These are phyloP conservation scores for Paxillus involutus DNA, from an alignment of 768 basidiomycete species.

Conservation along the genomic window DNA sequence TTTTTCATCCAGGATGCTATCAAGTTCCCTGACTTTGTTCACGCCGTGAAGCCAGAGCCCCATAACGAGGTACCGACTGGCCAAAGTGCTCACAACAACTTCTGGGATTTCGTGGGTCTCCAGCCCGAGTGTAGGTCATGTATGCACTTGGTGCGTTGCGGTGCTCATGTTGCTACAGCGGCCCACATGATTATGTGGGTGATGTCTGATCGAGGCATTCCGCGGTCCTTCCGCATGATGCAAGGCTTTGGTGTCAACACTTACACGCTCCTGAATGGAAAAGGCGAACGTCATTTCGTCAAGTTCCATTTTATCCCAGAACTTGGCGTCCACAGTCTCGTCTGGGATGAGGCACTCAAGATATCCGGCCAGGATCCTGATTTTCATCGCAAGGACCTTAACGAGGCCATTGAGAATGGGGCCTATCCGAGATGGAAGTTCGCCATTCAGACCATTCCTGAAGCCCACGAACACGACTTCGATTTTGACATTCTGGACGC, in stretches of 20 bases:
- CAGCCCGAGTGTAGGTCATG: slow-evolving; percentile 56
- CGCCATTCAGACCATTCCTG: slow-evolving; percentile 61
- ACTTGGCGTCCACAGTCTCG: slow-evolving; percentile 77
- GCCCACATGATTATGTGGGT: slow-evolving; percentile 82
- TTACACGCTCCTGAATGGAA: slow-evolving; percentile 67
- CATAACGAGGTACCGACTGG: slow-evolving; percentile 76
- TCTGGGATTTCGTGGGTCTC: slow-evolving; percentile 81
- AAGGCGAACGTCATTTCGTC: slow-evolving; percentile 75
- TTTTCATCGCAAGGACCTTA: slow-evolving; percentile 85
- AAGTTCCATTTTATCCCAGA: slow-evolving; percentile 87
- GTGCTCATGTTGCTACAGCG: slow-evolving; percentile 36
- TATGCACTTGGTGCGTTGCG: background rate
- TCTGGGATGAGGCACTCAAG: slow-evolving; percentile 92
- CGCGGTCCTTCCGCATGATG: slow-evolving; percentile 86
- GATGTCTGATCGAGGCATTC: slow-evolving; percentile 84
- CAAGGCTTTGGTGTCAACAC: slow-evolving; percentile 90
- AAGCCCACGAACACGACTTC: slow-evolving; percentile 75
- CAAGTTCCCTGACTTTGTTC: slow-evolving; percentile 85
- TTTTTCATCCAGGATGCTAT: slow-evolving; percentile 82
- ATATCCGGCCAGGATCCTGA: slow-evolving; percentile 84
- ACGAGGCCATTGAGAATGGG: slow-evolving; percentile 77
- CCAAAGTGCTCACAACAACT: slow-evolving; percentile 77
- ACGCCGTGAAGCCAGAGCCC: slow-evolving; percentile 85
- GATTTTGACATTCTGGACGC: slow-evolving; percentile 88
- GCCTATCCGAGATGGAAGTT: slow-evolving; percentile 77